A percentile compares a stretch with the other conserved stretches of the same genome.
Evolutionary conservation across 495 filamentous ascomycete genomes (phyloP).

Genomic region (Aspergillus sclerotioniger): DNA sequence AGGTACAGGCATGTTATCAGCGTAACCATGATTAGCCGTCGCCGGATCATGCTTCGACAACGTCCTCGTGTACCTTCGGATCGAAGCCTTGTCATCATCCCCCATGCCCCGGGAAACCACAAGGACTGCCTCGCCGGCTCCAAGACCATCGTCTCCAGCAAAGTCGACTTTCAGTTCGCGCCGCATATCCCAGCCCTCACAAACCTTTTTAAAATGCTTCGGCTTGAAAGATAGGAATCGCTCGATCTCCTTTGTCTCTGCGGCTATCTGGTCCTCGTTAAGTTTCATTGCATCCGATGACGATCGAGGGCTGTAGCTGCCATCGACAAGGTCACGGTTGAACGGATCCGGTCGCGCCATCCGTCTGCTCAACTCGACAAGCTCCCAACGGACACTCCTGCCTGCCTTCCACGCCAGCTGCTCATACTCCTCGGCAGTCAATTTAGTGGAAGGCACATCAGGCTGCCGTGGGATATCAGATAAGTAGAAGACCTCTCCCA

Average conservation of each 20-base stretch:
- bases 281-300: conserved; percentile 73
- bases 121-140: conserved; percentile 70
- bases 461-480: conserved; percentile 59
- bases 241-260: conserved; percentile 80
- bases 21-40: conserved; percentile 10
- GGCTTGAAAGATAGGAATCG: conserved; percentile 71
- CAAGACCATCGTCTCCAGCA: conserved; percentile 69
- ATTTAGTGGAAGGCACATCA: conserved; percentile 26
- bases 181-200: conserved; percentile 90
- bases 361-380: conserved; percentile 74
- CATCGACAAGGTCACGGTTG: conserved; percentile 54
- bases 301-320: conserved; percentile 65
- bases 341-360: conserved; percentile 69
- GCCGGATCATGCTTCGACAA: conserved; percentile 9
- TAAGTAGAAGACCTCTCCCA: conserved; percentile 89
- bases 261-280: conserved; percentile 62
- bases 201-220: conserved; percentile 72
- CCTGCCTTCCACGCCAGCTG: conserved; percentile 75
- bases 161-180: conserved; percentile 86
- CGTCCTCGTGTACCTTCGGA: conserved; percentile 51
- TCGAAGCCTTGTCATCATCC: conserved; percentile 46
- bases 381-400: conserved; percentile 72
- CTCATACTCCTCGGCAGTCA: conserved; percentile 50
- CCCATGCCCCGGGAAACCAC: conserved; percentile 69
- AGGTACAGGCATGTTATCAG: conserved; percentile 5